Base-by-base conservation (phyloP, 2,329 filamentous ascomycete species). In the Neoascochyta sp. region DNA sequence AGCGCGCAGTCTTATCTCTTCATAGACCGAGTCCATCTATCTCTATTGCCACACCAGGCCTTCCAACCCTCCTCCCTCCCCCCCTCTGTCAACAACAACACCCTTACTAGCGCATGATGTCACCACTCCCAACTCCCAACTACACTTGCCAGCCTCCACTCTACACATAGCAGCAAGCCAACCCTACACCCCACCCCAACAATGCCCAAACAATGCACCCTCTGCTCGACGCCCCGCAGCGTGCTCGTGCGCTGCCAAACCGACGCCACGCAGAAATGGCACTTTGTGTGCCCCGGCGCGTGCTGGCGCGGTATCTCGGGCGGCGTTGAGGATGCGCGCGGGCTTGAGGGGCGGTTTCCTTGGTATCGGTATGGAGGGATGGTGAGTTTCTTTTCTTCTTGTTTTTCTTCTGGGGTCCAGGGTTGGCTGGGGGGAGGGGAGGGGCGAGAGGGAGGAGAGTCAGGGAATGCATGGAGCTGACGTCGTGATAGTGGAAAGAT, bases 221-320 rank as follows among this genome's bases (percentile, higher is more conserved):
- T 68, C 9, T 70, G 67, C 45, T 36, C 46, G 10, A 60, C 43
- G 1, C 52, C 56, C 1, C 55, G 60, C 7, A 47, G 57, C 22
- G 54, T 70, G 2, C 57, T 69, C 0, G 56, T 70, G 2, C 64
- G 66, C 26, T 69, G 66, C 43, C 64, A 66, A 36, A 64, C 64
- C 32, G 65, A 69, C 43, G 44, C 52, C 1, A 57, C 56, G 2
- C 39, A 34, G 4, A 57, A 46, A 34, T 69, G 67, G 67, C 57
- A 68, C 39, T 65, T 70, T 29, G 56, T 70, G 7, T 69, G 67
- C 36, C 60, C 65, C 0, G 64, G 65, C 4, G 39, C 48, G 10
- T 69, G 67, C 50, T 70, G 67, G 67, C 55, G 53, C 17, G 45
- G 50, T 2, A 64, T 69, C 1, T 65, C 61, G 2, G 67, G 67